Percentiles rank a stretch among this genome's conserved stretches.
phyloP scores from a whole-genome alignment of 1,139 yeast species.

The Pichia sp. region DNA sequence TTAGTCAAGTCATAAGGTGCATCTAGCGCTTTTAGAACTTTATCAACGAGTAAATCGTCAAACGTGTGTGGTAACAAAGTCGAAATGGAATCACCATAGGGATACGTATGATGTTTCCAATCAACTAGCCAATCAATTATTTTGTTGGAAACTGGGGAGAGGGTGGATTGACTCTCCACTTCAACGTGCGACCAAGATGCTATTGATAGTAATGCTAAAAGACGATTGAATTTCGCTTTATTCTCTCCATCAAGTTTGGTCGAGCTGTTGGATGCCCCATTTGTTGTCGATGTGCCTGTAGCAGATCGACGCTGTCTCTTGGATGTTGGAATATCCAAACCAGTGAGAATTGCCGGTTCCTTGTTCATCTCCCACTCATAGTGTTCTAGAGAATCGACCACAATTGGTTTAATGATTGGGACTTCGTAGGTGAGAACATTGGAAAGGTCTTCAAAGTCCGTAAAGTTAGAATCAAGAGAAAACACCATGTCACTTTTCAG shows the following conservation, averaged over 20 bases:
- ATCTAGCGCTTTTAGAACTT: slow-evolving; percentile 1
- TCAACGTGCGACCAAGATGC: slow-evolving; percentile 6
- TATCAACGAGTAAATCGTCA: slow-evolving; percentile 13
- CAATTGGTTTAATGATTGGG: slow-evolving; percentile 36
- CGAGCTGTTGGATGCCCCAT: background rate
- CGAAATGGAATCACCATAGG: slow-evolving; percentile 4
- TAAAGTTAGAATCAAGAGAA: slow-evolving; percentile 45
- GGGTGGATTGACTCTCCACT: slow-evolving; percentile 5
- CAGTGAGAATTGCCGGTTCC: background rate
- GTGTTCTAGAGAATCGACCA: slow-evolving; percentile 36
- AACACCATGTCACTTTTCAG: slow-evolving; percentile 34
- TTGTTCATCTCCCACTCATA: slow-evolving; percentile 15
- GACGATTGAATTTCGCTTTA: slow-evolving; percentile 8
- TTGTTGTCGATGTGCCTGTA: no score
- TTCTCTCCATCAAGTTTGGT: background rate
- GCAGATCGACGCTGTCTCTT: no score
- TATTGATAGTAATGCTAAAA: slow-evolving; percentile 12
- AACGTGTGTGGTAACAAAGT: slow-evolving; percentile 13
- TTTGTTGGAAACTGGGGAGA: slow-evolving; percentile 5
- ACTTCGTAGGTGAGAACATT: slow-evolving; percentile 32
- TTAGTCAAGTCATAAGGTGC: slow-evolving; percentile 7
- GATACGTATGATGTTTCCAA: slow-evolving; percentile 4
- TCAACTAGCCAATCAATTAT: slow-evolving; percentile 13
- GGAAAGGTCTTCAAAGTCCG: slow-evolving; percentile 10
- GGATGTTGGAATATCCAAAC: no score